Base-by-base conservation (phyloP, 371 early-diverging fungal species). In the Caulochytrium protostelioides region DNA sequence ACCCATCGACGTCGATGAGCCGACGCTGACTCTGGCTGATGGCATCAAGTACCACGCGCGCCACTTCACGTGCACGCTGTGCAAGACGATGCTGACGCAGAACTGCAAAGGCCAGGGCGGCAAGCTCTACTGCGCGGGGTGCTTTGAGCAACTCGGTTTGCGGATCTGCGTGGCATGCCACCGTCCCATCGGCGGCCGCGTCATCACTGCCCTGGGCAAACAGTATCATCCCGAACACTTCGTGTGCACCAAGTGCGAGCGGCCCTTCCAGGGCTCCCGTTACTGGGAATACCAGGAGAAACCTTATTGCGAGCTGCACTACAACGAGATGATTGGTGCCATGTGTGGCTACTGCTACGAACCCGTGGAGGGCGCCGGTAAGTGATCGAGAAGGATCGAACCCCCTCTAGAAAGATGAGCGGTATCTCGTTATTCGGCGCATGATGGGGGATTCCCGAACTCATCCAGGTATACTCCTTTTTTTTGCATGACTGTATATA, bases 221-320 rank as follows among this genome's bases (percentile, higher is more conserved):
- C 13, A 37, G 6, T 65, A 47, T 38, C 65, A 64, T 26, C 50
- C 55, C 6, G 61, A 59, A 47, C 62, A 62, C 36, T 58, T 64
- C 37, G 51, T 55, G 8, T 64, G 65, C 43, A 33, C 37, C 3
- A 51, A 53, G 37, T 64, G 65, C 43, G 55, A 58, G 25, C 17
- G 34, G 21, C 59, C 56, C n/a, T 64, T 64, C 31, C 23, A 43
- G n/a, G 39, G 45, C 5, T 33, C 36, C 19, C 13, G 34, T 7
- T 59, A 48, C 29, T 55, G 47, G 40, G 65, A 60, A 35, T 36
- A 41, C 41, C 35, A 48, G 19, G 46, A 39, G 19, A 41, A 46
- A 18, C 49, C 57, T 1, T 54, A 54, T 34, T 59, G 59, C 34
- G 55, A 49, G 37, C 27, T 31, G 28, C 60, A 64, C 25, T 64